phyloP scores from a whole-genome alignment of 805 yeast species.

The Metschnikowia lochheadii region DNA sequence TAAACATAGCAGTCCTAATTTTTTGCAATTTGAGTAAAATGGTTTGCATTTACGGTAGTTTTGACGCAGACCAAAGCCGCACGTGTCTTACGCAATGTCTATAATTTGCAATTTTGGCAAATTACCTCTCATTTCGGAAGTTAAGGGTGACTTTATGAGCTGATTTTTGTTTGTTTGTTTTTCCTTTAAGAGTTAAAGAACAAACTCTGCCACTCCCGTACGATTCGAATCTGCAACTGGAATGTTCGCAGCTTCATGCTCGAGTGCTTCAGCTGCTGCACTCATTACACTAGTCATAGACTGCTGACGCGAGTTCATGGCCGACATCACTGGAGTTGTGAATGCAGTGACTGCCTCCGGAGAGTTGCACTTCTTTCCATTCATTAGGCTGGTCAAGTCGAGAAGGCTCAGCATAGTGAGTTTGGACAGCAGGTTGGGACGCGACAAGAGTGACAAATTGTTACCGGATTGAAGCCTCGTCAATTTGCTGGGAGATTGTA shows the following conservation, averaged over 20 bases:
- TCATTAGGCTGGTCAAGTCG: slow-evolving; percentile 8
- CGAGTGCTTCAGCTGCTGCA: background rate
- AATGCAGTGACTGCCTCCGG: slow-evolving; percentile 17
- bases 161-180: background rate
- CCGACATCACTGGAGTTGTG: slow-evolving; percentile 17
- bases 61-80: background rate
- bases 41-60: background rate
- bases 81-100: background rate
- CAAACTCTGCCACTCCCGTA: background rate
- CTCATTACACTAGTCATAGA: slow-evolving; percentile 11
- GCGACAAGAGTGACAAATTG: slow-evolving; percentile 4
- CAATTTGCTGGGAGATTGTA: slow-evolving; percentile 5
- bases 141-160: background rate
- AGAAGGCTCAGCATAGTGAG: slow-evolving; percentile 1
- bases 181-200: background rate
- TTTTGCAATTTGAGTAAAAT: background rate
- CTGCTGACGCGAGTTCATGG: slow-evolving; percentile 13
- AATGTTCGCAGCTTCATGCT: background rate
- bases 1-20: background rate
- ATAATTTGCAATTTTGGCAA: background rate
- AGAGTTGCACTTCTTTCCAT: slow-evolving; percentile 16
- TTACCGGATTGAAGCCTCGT: slow-evolving; percentile 2
- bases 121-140: background rate
- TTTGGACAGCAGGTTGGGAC: slow-evolving; percentile 2
- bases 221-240: background rate